phyloP scores from a whole-genome alignment of 2,329 filamentous ascomycete genomes.

The Aspergillus phoenicis region DNA sequence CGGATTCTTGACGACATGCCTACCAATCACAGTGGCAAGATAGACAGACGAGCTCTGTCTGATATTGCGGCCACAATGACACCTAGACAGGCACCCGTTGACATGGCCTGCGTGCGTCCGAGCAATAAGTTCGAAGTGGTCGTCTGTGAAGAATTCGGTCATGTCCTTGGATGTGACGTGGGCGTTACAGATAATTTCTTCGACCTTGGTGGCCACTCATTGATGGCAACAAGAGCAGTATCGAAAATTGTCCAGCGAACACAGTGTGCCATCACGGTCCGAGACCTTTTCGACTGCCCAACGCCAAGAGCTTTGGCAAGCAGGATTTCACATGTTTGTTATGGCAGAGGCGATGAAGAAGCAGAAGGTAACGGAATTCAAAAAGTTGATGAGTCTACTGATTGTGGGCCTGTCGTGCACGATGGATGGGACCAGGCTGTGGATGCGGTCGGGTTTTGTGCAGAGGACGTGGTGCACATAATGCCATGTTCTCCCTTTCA shows the following conservation, averaged over 20 bases:
- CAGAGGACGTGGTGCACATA: neutral
- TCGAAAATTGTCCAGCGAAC: slow-evolving; percentile 1
- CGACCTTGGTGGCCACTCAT: slow-evolving; percentile 10
- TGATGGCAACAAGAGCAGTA: slow-evolving; percentile 12
- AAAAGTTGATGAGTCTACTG: no score
- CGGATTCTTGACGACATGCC: slow-evolving; percentile 9
- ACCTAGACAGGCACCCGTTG: neutral
- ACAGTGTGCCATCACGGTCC: neutral
- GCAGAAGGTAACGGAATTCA: neutral
- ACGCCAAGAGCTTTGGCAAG: slow-evolving; percentile 1
- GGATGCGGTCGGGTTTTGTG: neutral
- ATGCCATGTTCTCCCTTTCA: slow-evolving; percentile 12
- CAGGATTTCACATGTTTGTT: neutral
- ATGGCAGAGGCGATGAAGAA: neutral
- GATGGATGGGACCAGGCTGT: slow-evolving; percentile 4
- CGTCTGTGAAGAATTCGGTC: slow-evolving; percentile 7
- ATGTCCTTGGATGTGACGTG: neutral
- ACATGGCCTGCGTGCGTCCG: neutral
- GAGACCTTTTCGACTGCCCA: slow-evolving; percentile 4
- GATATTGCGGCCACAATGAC: neutral
- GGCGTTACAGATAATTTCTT: slow-evolving; percentile 9
- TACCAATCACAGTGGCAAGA: slow-evolving; percentile 11
- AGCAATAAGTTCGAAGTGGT: neutral
- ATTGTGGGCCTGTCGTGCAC: no score
- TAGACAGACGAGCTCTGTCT: slow-evolving; percentile 8